A percentile compares a stretch with the other conserved stretches of the same genome.
phyloP scores from a whole-genome alignment of 2,329 filamentous ascomycete species.

The Cladosporium sp. region DNA sequence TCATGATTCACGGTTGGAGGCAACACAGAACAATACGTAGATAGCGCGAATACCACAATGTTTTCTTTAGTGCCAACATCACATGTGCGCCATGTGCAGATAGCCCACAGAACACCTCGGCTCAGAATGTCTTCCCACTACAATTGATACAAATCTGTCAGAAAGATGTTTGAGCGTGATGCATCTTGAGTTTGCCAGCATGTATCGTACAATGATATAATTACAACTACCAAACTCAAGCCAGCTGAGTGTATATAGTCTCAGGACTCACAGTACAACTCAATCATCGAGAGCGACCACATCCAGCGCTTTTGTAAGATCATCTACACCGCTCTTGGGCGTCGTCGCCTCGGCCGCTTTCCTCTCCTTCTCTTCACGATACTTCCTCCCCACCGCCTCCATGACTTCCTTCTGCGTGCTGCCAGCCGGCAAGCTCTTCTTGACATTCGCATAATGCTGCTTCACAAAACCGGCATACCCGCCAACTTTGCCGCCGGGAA shows the following conservation, averaged over 20 bases:
- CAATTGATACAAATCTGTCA: too few relatives aligned
- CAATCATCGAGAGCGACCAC: conserved; percentile 27
- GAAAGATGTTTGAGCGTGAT: too few relatives aligned
- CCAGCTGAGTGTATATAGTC: background rate
- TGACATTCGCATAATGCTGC: conserved; percentile 65
- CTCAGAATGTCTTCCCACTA: too few relatives aligned
- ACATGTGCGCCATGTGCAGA: background rate
- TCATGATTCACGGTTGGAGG: background rate
- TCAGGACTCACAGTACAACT: background rate
- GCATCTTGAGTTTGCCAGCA: background rate
- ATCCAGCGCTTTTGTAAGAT: conserved; percentile 24
- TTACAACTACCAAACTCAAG: background rate
- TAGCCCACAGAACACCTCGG: background rate
- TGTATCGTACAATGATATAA: background rate
- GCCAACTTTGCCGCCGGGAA: conserved; percentile 35
- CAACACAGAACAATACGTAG: conserved; percentile 2
- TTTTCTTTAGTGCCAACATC: background rate
- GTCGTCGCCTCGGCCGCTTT: conserved; percentile 4
- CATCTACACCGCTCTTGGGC: conserved; percentile 20
- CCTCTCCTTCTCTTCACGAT: conserved; percentile 52
- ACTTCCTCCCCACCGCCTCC: conserved; percentile 64
- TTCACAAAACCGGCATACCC: conserved; percentile 65
- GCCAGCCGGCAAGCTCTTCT: conserved; percentile 54
- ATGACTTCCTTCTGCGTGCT: conserved; percentile 67
- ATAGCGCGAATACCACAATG: background rate